Base-by-base conservation (phyloP, 2,329 filamentous ascomycete genomes). In the Cladosporium oxysporum region DNA sequence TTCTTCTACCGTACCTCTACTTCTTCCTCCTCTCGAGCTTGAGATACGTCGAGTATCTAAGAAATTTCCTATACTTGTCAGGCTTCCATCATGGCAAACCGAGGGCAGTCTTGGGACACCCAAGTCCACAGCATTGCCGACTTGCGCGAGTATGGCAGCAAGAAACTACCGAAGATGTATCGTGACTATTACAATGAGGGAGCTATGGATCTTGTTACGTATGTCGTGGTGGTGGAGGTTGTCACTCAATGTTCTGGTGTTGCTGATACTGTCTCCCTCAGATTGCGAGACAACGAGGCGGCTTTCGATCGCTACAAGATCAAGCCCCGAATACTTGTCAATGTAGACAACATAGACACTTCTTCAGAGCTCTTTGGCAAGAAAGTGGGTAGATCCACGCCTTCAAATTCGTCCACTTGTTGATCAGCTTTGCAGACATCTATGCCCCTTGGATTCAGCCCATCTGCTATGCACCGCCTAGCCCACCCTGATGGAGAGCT, bases 401-500 rank as follows among this genome's bases (percentile, higher is more conserved):
- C 5, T 18, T 44, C n/a, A 18, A 6, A 41, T 16, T 18, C 5
- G 37, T 21, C 37, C 37, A 44, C 82, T 55, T 44, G 37, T 10
- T 44, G 18, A 44, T 44, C 10, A 21, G 37, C 37, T 44, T 44
- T 18, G 18, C 28, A 58, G 53, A 58, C 53, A 58, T 58, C 53
- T n/a, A 78, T 87, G 3, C 85, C 86, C 0, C 75, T 88, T 2
- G 83, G 83, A 7, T 82, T 87, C 49, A 80, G 81, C 4, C 85
- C 85, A 0, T 80, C 84, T 0, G 85, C 83, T 2, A 82, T 84
- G 72, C 84, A 86, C 66, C 76, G 78, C 44, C 76, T 86, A 18
- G 84, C 83, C 1, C 84, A 85, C 67, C 74, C 77, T 0, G 83
- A 85, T 33, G 84, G 84, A 7, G 84, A 86, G 68, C 62, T 82